phyloP scores from a whole-genome alignment of 495 filamentous ascomycete genomes.

The Staphylotrichum longicolle region DNA sequence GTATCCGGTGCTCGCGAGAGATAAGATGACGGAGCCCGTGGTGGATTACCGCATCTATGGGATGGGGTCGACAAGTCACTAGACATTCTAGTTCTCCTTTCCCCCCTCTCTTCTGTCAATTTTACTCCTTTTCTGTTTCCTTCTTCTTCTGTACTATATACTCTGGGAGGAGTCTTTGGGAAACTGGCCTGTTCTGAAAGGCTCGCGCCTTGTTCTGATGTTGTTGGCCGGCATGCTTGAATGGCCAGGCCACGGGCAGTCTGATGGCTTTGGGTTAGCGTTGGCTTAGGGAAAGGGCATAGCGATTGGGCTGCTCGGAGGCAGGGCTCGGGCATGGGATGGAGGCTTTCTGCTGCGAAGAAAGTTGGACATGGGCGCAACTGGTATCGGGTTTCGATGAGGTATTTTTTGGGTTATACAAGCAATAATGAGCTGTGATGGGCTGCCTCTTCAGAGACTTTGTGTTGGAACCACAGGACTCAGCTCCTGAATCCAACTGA shows the following conservation, averaged over 20 bases:
- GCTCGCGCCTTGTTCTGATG: too few relatives aligned
- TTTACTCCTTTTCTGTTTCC: neutral
- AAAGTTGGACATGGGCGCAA: too few relatives aligned
- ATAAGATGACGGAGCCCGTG: slow-evolving; percentile 7
- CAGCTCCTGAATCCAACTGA: too few relatives aligned
- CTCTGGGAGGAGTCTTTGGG: neutral
- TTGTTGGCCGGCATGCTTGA: too few relatives aligned
- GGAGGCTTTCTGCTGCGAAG: neutral
- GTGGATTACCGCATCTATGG: slow-evolving; percentile 10
- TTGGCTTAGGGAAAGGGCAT: neutral
- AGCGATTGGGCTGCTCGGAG: neutral
- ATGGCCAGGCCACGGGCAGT: neutral
- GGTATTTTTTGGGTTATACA: too few relatives aligned
- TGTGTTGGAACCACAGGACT: too few relatives aligned
- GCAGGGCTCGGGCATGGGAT: neutral
- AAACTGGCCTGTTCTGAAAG: neutral
- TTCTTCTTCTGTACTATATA: neutral
- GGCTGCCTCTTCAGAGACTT: too few relatives aligned
- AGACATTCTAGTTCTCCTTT: neutral
- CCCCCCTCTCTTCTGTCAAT: neutral
- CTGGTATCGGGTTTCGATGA: too few relatives aligned
- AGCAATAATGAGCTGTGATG: too few relatives aligned
- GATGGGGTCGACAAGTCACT: neutral
- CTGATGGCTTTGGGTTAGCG: neutral
- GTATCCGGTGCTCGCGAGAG: slow-evolving; percentile 12